Percentiles rank a stretch among this genome's conserved stretches.
phyloP scores from a whole-genome alignment of 768 basidiomycete genomes.

The Mycena olivaceomarginata region DNA sequence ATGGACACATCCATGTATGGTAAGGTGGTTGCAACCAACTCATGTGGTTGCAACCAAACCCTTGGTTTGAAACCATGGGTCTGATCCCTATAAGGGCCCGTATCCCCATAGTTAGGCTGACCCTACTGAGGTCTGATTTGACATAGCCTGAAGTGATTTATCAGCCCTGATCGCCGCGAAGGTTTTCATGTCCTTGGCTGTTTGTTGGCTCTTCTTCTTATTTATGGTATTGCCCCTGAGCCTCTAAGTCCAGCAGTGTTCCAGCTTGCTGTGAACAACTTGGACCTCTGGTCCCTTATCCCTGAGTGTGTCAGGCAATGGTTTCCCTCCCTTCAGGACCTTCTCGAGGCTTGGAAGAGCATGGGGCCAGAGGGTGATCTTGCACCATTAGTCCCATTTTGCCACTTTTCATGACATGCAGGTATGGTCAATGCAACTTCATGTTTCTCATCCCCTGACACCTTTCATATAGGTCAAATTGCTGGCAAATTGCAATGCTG shows the following conservation, averaged over 20 bases:
- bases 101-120: too few species aligned
- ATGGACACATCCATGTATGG: too few species aligned
- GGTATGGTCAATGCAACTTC: neutral
- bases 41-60: too few species aligned
- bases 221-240: constrained; percentile 30
- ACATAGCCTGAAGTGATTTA: too few species aligned
- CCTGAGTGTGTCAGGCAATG: constrained; percentile 25
- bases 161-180: too few species aligned
- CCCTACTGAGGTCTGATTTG: too few species aligned
- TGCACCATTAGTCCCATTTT: neutral
- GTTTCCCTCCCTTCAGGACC: constrained; percentile 23
- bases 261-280: constrained; percentile 30
- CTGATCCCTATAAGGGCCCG: too few species aligned
- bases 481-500: neutral
- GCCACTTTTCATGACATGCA: constrained; percentile 10
- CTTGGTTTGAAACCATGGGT: too few species aligned
- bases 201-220: constrained; percentile 2
- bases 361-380: neutral
- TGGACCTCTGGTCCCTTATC: constrained; percentile 17
- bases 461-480: neutral
- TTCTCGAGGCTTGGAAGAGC: neutral
- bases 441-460: neutral
- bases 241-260: constrained; percentile 30
- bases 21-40: too few species aligned
- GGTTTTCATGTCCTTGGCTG: constrained; percentile 13